phyloP scores from a whole-genome alignment of 495 filamentous ascomycete species.

The Monascus purpureus region DNA sequence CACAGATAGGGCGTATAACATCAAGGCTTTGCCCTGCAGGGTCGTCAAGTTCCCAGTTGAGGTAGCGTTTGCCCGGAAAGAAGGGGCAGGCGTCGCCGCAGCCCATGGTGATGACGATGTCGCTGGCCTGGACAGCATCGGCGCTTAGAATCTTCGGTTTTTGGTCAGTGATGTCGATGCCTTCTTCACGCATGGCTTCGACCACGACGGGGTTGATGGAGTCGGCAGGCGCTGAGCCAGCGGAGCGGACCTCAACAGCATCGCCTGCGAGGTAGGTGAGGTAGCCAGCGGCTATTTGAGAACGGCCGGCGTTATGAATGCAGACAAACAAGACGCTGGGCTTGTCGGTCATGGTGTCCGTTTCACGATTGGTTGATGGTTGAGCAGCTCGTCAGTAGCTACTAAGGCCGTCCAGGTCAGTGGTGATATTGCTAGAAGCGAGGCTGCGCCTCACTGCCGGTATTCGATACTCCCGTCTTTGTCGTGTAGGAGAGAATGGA shows the following conservation, averaged over 20 bases:
- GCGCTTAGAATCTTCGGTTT: conserved; percentile 14
- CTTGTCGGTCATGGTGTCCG: too few relatives aligned
- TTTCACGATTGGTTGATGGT: too few relatives aligned
- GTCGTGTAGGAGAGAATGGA: too few relatives aligned
- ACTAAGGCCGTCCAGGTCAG: too few relatives aligned
- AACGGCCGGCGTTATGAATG: conserved; percentile 18
- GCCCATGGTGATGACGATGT: conserved; percentile 18
- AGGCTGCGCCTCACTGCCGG: too few relatives aligned
- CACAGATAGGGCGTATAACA: conserved; percentile 2
- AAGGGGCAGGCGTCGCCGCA: conserved; percentile 18
- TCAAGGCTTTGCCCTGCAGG: conserved; percentile 3
- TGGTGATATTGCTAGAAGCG: too few relatives aligned
- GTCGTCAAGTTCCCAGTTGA: conserved; percentile 14
- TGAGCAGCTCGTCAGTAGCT: too few relatives aligned
- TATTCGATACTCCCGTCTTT: too few relatives aligned
- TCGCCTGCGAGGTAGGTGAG: conserved; percentile 12
- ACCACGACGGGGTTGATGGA: conserved; percentile 14
- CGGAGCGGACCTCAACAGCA: conserved; percentile 15
- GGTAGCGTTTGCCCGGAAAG: conserved; percentile 14
- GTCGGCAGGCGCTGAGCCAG: conserved; percentile 13
- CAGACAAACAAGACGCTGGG: conserved; percentile 18
- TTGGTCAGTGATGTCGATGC: conserved; percentile 14
- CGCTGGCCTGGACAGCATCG: conserved; percentile 12
- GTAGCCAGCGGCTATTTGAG: conserved; percentile 18
- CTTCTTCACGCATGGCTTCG: conserved; percentile 19